phyloP scores from a whole-genome alignment of 1,284 basidiomycete species.

The Hymenochaete sp. region DNA sequence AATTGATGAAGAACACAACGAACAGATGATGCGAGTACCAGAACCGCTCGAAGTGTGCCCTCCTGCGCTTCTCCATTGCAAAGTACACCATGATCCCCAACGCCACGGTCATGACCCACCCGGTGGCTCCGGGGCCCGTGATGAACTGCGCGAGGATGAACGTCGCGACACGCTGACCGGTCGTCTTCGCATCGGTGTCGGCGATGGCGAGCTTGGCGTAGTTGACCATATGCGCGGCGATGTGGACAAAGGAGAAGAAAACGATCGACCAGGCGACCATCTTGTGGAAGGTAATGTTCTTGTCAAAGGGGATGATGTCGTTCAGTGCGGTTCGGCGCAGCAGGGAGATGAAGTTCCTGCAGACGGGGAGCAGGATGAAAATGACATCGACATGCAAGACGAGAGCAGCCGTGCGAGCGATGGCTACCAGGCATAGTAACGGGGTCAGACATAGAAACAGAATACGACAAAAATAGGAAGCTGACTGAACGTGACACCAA shows the following conservation, averaged over 20 bases:
- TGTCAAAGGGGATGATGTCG: conserved; percentile 81
- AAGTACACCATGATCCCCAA: conserved; percentile 76
- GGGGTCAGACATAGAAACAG: background rate
- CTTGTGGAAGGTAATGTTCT: conserved; percentile 84
- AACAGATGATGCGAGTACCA: conserved; percentile 89
- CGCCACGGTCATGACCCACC: conserved; percentile 79
- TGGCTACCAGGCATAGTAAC: conserved; percentile 37
- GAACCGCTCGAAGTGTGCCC: conserved; percentile 73
- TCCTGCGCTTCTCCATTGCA: conserved; percentile 69
- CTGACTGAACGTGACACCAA: conserved; percentile 72
- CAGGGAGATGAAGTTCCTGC: conserved; percentile 83
- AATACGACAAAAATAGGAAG: conserved; percentile 19
- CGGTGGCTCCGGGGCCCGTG: conserved; percentile 84
- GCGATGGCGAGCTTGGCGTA: conserved; percentile 60
- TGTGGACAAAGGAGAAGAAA: conserved; percentile 63
- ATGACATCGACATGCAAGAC: conserved; percentile 82
- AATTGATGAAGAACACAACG: conserved; percentile 81
- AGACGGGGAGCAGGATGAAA: conserved; percentile 86
- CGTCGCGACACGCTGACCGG: conserved; percentile 46
- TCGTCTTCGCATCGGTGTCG: conserved; percentile 42
- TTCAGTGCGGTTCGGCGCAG: conserved; percentile 77
- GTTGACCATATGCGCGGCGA: conserved; percentile 73
- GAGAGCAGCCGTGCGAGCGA: conserved; percentile 77
- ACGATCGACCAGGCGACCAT: conserved; percentile 83
- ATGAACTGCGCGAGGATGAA: conserved; percentile 73